Evolutionary conservation across 805 yeast genomes (phyloP).

Genomic region (Ogataea polymorpha): DNA sequence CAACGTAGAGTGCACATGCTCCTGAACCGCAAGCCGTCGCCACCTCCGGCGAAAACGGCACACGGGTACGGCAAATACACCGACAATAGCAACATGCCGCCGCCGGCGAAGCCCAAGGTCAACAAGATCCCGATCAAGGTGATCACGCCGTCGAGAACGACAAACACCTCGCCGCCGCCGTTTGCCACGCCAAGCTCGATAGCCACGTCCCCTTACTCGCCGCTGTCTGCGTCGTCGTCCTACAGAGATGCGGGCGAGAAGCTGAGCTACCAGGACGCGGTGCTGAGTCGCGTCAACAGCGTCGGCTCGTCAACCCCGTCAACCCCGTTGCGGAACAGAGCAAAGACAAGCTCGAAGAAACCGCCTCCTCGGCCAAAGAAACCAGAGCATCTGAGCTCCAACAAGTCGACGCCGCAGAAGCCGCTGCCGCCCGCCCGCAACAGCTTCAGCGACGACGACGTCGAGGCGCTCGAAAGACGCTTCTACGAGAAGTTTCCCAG

Average conservation of each 20-base stretch:
- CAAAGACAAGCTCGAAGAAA: constrained; percentile 15
- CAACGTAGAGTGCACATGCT: constrained; percentile 55
- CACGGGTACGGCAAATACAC: constrained; percentile 80
- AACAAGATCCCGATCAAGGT: constrained; percentile 16
- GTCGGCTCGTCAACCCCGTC: constrained; percentile 12
- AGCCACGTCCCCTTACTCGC: constrained; percentile 10
- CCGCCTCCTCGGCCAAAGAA: constrained; percentile 62
- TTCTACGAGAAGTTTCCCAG: constrained; percentile 62
- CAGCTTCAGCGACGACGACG: constrained; percentile 34
- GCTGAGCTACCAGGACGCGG: constrained; percentile 8
- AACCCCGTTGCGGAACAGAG: constrained; percentile 4
- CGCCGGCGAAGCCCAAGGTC: constrained; percentile 17
- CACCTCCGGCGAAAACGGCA: constrained; percentile 60
- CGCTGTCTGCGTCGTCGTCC: constrained; percentile 12
- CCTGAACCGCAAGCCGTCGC: constrained; percentile 40
- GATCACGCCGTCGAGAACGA: constrained; percentile 12
- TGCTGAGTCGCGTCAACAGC: constrained; percentile 11
- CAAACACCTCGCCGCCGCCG: constrained; percentile 25
- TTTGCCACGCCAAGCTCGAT: constrained; percentile 15
- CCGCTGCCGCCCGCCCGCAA: neutral
- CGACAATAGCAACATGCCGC: constrained; percentile 30
- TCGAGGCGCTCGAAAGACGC: constrained; percentile 56
- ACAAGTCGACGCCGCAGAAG: constrained; percentile 15
- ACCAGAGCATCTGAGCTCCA: constrained; percentile 50
- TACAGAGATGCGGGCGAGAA: constrained; percentile 6